Percentiles rank a stretch among this genome's conserved stretches.
phyloP scores from a whole-genome alignment of 2,329 filamentous ascomycete genomes.

The Epichloe uncinata region DNA sequence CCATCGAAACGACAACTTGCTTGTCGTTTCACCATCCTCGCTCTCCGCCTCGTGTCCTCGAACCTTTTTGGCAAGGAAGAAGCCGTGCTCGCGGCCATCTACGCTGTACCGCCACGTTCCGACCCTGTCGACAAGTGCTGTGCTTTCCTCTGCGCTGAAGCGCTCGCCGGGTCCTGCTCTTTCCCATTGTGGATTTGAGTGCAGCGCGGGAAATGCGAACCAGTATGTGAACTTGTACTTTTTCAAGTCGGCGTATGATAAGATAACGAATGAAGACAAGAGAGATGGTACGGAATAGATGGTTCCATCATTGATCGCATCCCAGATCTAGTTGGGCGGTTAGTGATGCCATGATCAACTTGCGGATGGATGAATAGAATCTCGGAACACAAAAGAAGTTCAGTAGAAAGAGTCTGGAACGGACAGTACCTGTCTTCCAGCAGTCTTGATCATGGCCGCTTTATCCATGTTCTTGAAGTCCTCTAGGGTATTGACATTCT shows the following conservation, averaged over 20 bases:
- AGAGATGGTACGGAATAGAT: conserved; percentile 93
- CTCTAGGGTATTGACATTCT: conserved; percentile 91
- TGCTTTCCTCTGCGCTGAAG: conserved; percentile 58
- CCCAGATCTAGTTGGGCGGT: conserved; percentile 59
- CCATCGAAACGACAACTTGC: conserved; percentile 58
- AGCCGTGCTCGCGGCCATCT: conserved; percentile 78
- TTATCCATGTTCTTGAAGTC: conserved; percentile 83
- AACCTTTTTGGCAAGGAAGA: conserved; percentile 83
- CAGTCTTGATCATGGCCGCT: conserved; percentile 59
- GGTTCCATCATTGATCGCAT: conserved; percentile 89
- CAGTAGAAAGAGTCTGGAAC: background rate
- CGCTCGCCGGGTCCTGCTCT: conserved; percentile 38
- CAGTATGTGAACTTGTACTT: conserved; percentile 98
- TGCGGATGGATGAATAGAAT: background rate
- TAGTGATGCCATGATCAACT: background rate
- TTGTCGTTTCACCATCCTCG: conserved; percentile 32
- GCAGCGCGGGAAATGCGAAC: conserved; percentile 89
- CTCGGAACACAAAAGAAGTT: background rate
- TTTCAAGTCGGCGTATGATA: conserved; percentile 92
- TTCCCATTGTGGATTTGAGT: conserved; percentile 77
- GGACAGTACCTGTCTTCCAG: conserved; percentile 55
- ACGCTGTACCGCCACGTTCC: conserved; percentile 78
- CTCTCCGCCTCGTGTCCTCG: conserved; percentile 30
- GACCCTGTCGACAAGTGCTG: conserved; percentile 65
- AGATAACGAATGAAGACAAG: conserved; percentile 73